phyloP scores from a whole-genome alignment of 352 stramenopile genomes.

The Pythium oligandrum region DNA sequence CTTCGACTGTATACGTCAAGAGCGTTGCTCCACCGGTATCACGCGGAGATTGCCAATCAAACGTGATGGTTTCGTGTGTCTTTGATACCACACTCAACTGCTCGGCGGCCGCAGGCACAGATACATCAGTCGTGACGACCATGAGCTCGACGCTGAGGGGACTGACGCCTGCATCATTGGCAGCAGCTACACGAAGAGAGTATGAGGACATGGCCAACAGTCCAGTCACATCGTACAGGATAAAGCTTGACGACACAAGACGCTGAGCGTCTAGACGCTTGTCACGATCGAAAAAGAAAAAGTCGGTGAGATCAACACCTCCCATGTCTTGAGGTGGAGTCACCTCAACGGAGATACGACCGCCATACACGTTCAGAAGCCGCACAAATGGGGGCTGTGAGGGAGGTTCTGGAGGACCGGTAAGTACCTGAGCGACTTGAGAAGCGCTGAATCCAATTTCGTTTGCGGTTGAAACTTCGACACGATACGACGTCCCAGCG shows the following conservation, averaged over 20 bases:
- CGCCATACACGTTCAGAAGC: constrained; percentile 25
- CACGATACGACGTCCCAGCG: constrained; percentile 26
- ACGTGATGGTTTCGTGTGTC: constrained; percentile 19
- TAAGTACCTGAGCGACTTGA: constrained; percentile 10
- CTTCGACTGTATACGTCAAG: constrained; percentile 25
- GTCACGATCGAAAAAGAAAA: constrained; percentile 27
- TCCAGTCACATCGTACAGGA: constrained; percentile 30
- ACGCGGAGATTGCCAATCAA: constrained; percentile 26
- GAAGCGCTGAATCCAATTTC: constrained; percentile 17
- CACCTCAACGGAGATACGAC: constrained; percentile 24
- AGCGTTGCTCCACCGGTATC: constrained; percentile 31
- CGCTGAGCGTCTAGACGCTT: not conserved
- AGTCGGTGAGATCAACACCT: constrained; percentile 23
- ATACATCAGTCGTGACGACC: constrained; percentile 20
- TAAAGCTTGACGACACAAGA: not conserved
- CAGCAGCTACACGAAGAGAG: constrained; percentile 20
- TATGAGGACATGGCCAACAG: constrained; percentile 27
- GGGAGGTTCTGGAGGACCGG: constrained; percentile 21
- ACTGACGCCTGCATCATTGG: constrained; percentile 27
- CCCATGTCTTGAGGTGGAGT: constrained; percentile 33
- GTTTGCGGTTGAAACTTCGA: constrained; percentile 26
- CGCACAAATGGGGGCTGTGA: constrained; percentile 12
- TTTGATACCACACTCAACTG: constrained; percentile 10
- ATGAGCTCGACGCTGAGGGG: constrained; percentile 18
- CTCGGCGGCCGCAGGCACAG: constrained; percentile 20